Conservation (phyloP, 139 green algal genomes). For the Monoraphidium neglectum region DNA sequence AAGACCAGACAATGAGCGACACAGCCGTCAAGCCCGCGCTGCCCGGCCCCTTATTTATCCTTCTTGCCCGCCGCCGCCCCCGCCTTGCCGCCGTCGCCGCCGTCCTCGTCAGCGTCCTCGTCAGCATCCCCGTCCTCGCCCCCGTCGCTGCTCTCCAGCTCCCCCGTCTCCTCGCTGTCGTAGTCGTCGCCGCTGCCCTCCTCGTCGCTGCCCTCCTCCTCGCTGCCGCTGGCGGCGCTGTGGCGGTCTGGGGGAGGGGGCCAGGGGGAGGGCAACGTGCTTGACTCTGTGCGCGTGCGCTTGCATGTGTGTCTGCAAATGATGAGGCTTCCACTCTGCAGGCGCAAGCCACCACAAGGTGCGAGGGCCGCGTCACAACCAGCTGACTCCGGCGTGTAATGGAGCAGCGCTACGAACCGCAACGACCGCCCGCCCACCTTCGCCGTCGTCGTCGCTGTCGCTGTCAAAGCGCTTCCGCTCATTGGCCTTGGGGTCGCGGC, state of each 20-base stretch:
- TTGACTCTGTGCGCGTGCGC: too few species aligned
- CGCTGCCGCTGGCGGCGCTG: slow-evolving; percentile 18
- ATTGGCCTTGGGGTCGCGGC: slow-evolving; percentile 24
- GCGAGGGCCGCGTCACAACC: neutral
- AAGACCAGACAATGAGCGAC: neutral
- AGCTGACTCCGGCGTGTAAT: neutral
- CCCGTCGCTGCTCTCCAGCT: slow-evolving; percentile 13
- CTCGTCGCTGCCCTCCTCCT: neutral
- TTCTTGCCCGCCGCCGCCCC: slow-evolving; percentile 1
- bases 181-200: slow-evolving; percentile 31
- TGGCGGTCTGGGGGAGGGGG: neutral
- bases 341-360: neutral
- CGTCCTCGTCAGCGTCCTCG: slow-evolving; percentile 14
- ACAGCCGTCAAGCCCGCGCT: neutral
- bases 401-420: neutral
- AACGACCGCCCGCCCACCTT: neutral
- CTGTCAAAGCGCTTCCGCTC: neutral
- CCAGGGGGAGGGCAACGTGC: neutral
- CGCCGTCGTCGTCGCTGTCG: neutral
- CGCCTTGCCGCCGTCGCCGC: slow-evolving; percentile 21
- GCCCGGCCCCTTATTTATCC: neutral
- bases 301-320: neutral
- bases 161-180: slow-evolving; percentile 6
- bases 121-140: slow-evolving; percentile 15
- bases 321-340: neutral